Evolutionary conservation across 2,329 filamentous ascomycete species (phyloP), one percentile per base, ranked within the genome.

Genomic region (Fusarium dimerum): DNA sequence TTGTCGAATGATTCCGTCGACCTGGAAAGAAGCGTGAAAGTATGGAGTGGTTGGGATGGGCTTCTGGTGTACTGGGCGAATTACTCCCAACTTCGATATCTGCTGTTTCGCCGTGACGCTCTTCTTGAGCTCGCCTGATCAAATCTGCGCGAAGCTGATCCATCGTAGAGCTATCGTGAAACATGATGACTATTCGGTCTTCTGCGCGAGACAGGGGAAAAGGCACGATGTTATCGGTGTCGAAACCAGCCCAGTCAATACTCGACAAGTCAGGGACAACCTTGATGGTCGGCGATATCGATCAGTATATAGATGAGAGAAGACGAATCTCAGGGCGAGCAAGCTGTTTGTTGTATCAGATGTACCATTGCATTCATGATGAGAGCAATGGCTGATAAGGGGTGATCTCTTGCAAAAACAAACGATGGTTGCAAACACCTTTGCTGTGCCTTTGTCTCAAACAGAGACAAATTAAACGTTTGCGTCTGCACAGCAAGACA

Each of bases 111-210:
- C 52, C 59, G 13, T 55, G 56, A 36, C 66, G 58, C 45, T 71
- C 67, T 29, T 59, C 55, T 41, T 62, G 63, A 39, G 69, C 68
- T 45, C 68, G 60, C 47, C 66, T 59, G 34, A 72, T 60, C 11
- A 71, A 63, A 53, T 72, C 64, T 43, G 61, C 61, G 26, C 70
- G 62, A 45, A 72, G 58, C 51, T 62, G 64, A 50, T 72, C 70
- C 66, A 71, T 67, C 18, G 56, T 54, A 34, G 56, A 48, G 13
- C 50, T 49, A 39, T 60, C 61, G 16, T 60, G 39, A 13, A 54
- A 45, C 65, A 67, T 68, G 18, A 43, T 59, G 40, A 48, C 12
- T 46, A 32, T 36, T 36, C 10, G 32, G 9, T 12, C 20, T 26
- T 36, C 11, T 4, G 32, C 13, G 32, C 10, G 32, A 36, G 32